Evolutionary conservation across 805 yeast species (phyloP), one percentile per base, ranked within the genome.

Genomic region (Saccharomycopsis babjevae): DNA sequence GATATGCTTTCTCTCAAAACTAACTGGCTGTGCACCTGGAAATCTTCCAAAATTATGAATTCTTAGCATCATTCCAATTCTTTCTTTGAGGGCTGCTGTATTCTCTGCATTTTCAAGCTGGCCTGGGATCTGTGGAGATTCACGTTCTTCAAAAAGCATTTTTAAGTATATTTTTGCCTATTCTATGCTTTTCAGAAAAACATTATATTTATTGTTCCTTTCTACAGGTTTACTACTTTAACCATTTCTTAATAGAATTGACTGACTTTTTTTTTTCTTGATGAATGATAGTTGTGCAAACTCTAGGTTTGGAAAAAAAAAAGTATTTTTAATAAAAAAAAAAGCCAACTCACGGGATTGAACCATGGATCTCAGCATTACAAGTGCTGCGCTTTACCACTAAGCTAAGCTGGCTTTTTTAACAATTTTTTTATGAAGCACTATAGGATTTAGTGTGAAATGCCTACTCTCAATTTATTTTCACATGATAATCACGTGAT

Each of bases 371-470:
- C 93, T 86, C 86, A 86, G 94, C 96, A 88, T 88, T 89, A 89
- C 97, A 89, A 89, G 97, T 89, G 97, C 96, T 87, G 88, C 96
- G 96, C 96, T 89, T 94, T 89, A 89, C 96, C 96, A 88, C 97
- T 89, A 88, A 89, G 96, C 96, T 89, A 89, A 89, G 83, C 84
- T 81, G 96, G 96, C 96, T 46, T 46, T 46, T 46, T 18, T 22
- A 7, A 10, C 6, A 18, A n/a, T 38, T 38, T 38, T 38, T 38
- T 38, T n/a, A n/a, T n/a, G n/a, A n/a, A n/a, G n/a, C n/a, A n/a
- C n/a, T n/a, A n/a, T n/a, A n/a, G n/a, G n/a, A n/a, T n/a, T n/a
- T n/a, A n/a, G n/a, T n/a, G n/a, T n/a, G n/a, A n/a, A n/a, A n/a
- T 38, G 16, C 40, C 16, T 38, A n/a, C 11, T 38, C 16, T 8